Percentiles rank a stretch among this genome's conserved stretches.
Conservation (phyloP, 2,329 filamentous ascomycete species). For the Penicillium sp. region DNA sequence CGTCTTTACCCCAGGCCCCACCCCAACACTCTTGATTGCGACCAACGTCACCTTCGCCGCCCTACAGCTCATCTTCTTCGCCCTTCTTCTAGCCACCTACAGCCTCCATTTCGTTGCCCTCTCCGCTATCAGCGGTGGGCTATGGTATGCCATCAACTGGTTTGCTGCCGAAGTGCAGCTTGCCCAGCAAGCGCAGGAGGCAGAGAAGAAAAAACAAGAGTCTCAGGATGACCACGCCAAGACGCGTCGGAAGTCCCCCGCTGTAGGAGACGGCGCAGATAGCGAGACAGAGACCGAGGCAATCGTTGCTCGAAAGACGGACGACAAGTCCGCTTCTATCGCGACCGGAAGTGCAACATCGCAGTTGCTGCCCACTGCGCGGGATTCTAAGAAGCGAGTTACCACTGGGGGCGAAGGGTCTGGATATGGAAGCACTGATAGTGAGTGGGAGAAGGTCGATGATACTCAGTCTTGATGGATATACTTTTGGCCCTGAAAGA, state of each 20-base stretch:
- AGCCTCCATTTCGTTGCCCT: slow-evolving; percentile 87
- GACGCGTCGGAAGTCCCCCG: slow-evolving; percentile 33
- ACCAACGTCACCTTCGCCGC: slow-evolving; percentile 86
- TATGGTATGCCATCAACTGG: slow-evolving; percentile 98
- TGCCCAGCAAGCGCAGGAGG: slow-evolving; percentile 49
- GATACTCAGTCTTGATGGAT: slow-evolving; percentile 19
- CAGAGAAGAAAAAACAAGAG: slow-evolving; percentile 47
- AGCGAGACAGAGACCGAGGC: slow-evolving; percentile 48
- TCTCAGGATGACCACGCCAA: slow-evolving; percentile 28
- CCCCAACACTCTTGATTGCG: slow-evolving; percentile 80
- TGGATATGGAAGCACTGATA: slow-evolving; percentile 76
- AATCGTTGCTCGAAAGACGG: slow-evolving; percentile 21
- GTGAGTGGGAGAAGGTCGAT: slow-evolving; percentile 96
- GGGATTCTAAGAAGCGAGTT: slow-evolving; percentile 46
- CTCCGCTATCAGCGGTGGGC: slow-evolving; percentile 71
- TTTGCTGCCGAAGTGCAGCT: slow-evolving; percentile 69
- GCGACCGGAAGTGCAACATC: slow-evolving; percentile 23
- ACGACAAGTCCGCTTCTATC: slow-evolving; percentile 10
- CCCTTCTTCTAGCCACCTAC: slow-evolving; percentile 75
- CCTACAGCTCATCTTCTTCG: slow-evolving; percentile 74
- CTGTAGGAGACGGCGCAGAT: slow-evolving; percentile 34
- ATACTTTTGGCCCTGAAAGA: not conserved
- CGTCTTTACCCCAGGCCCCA: slow-evolving; percentile 89
- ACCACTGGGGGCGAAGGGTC: slow-evolving; percentile 50
- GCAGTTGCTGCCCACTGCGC: slow-evolving; percentile 52